Evolutionary conservation across 495 filamentous ascomycete species (phyloP).

Genomic region (Penicillium salamii): DNA sequence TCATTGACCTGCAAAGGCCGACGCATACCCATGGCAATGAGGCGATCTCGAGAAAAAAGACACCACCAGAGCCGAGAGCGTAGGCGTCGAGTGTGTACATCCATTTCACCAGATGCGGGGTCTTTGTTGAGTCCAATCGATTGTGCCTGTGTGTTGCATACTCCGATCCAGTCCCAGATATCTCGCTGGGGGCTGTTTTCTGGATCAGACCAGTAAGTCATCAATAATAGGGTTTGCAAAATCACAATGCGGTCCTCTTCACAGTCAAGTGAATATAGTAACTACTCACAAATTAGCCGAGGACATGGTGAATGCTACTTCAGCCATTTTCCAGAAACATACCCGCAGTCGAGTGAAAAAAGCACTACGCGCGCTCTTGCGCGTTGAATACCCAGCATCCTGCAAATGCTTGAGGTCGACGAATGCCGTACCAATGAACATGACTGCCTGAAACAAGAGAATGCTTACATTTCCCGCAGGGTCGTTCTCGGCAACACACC

Average conservation of each 20-base stretch:
- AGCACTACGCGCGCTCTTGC: slow-evolving; percentile 70
- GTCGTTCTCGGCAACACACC: slow-evolving; percentile 54
- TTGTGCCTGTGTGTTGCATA: slow-evolving; percentile 75
- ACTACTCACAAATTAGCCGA: slow-evolving; percentile 33
- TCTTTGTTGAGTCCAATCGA: slow-evolving; percentile 80
- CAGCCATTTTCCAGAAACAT: too few species aligned
- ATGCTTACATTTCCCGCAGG: slow-evolving; percentile 66
- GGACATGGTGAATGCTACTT: too few species aligned
- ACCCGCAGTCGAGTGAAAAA: slow-evolving; percentile 76
- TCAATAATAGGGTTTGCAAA: slow-evolving; percentile 73
- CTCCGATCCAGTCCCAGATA: slow-evolving; percentile 86
- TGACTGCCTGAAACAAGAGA: slow-evolving; percentile 73
- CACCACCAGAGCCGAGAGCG: slow-evolving; percentile 91
- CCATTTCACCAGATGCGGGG: slow-evolving; percentile 63
- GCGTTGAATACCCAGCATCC: slow-evolving; percentile 63
- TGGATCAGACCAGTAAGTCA: slow-evolving; percentile 83
- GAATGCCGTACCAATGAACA: slow-evolving; percentile 77
- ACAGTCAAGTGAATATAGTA: slow-evolving; percentile 79
- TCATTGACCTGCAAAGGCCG: slow-evolving; percentile 82
- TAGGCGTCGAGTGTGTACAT: slow-evolving; percentile 53
- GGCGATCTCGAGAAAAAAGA: slow-evolving; percentile 81
- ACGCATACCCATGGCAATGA: slow-evolving; percentile 83
- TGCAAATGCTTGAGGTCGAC: slow-evolving; percentile 66
- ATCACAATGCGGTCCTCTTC: slow-evolving; percentile 77
- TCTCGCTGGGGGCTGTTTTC: slow-evolving; percentile 63